phyloP scores from a whole-genome alignment of 257 asterid genomes.

The Fraxinus excelsior region DNA sequence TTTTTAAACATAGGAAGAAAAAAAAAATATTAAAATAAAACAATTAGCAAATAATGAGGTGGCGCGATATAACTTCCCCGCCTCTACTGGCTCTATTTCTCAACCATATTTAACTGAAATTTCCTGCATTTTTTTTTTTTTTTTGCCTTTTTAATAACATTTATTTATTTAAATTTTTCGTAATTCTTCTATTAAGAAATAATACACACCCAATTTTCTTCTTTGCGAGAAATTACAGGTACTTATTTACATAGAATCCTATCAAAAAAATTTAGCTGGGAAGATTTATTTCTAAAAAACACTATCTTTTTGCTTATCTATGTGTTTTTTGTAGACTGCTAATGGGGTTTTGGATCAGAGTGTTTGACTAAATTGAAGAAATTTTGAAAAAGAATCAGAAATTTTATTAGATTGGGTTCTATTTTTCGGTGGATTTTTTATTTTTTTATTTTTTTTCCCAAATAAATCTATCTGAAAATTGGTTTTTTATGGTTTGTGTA shows the following conservation, averaged over 20 bases:
- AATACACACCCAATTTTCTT: constrained; percentile 8
- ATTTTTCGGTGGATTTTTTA: background rate
- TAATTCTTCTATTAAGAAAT: constrained; percentile 3
- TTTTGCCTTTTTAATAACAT: background rate
- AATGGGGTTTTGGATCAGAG: constrained; percentile 8
- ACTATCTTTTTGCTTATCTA: background rate
- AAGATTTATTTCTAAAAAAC: constrained; percentile 10
- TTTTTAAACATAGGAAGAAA: background rate
- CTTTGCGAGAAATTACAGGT: constrained; percentile 34
- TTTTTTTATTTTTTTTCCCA: background rate
- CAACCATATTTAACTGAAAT: constrained; percentile 30
- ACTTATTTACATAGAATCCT: background rate
- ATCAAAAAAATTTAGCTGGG: background rate
- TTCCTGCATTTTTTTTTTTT: constrained; percentile 18
- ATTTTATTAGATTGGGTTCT: background rate
- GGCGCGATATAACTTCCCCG: constrained; percentile 53
- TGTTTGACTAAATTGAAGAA: background rate
- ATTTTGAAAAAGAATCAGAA: no score
- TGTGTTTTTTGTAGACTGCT: background rate
- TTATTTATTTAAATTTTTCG: background rate
- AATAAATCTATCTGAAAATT: background rate
- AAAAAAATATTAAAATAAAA: constrained; percentile 20
- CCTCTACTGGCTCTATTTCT: constrained; percentile 28
- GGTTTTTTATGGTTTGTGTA: constrained; percentile 12
- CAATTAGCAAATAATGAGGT: constrained; percentile 40